These are phyloP conservation scores for Sisymbrium altissimum DNA, from an alignment of 345 rosid species.

Conservation along the genomic window DNA sequence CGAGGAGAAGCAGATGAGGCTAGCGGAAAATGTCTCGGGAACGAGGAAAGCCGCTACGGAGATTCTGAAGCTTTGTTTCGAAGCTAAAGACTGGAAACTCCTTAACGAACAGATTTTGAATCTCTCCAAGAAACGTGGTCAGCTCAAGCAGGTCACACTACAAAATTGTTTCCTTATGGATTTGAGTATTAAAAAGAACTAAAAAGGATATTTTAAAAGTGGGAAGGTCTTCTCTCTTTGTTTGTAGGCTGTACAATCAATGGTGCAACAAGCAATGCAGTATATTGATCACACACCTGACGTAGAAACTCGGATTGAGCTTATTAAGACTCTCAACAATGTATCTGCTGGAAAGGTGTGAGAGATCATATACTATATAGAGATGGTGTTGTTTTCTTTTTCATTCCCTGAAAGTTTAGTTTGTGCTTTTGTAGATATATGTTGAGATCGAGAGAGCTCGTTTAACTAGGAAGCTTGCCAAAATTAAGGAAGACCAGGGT, in stretches of 20 bases:
- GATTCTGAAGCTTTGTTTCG: constrained; percentile 75
- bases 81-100: constrained; percentile 79
- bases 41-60: constrained; percentile 75
- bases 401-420: background rate
- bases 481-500: constrained; percentile 91
- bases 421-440: constrained; percentile 39
- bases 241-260: constrained; percentile 70
- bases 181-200: too few relatives aligned
- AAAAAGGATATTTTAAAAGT: background rate
- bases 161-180: too few relatives aligned
- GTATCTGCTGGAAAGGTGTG: constrained; percentile 98
- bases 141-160: constrained; percentile 76
- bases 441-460: constrained; percentile 96
- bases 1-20: constrained; percentile 84
- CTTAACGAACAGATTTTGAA: constrained; percentile 53
- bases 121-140: constrained; percentile 84
- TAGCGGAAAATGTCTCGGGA: constrained; percentile 71
- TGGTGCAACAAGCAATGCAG: constrained; percentile 94
- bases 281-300: constrained; percentile 91
- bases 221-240: background rate
- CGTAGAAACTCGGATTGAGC: constrained; percentile 70
- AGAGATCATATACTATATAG: background rate
- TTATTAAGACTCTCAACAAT: constrained; percentile 64
- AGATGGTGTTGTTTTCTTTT: background rate
- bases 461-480: constrained; percentile 79